phyloP scores from a whole-genome alignment of 1,139 yeast species.

The Taiozyma sp. region DNA sequence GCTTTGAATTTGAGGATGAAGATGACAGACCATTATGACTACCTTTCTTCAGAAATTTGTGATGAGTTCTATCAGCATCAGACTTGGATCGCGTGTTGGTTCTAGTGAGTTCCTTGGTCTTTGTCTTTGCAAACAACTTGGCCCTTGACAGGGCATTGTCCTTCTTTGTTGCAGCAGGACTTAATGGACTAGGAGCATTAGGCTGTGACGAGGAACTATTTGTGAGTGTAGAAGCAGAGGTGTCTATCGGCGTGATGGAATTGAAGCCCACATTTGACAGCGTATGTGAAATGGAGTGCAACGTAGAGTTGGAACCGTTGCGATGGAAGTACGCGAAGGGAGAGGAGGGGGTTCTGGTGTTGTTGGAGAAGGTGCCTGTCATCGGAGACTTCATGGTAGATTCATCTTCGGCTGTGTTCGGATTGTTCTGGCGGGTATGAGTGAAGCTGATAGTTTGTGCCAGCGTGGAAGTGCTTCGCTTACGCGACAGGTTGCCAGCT shows the following conservation, averaged over 20 bases:
- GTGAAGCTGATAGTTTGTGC: slow-evolving; percentile 23
- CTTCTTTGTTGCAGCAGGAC: slow-evolving; percentile 15
- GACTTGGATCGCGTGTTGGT: slow-evolving; percentile 5
- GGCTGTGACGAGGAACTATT: background rate
- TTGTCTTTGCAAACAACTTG: slow-evolving; percentile 22
- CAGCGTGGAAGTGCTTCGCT: slow-evolving; percentile 21
- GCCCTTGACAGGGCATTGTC: slow-evolving; percentile 22
- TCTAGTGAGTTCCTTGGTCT: slow-evolving; percentile 20
- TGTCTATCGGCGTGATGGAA: slow-evolving; percentile 12
- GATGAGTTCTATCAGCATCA: slow-evolving; percentile 25
- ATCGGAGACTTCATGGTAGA: background rate
- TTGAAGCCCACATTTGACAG: slow-evolving; percentile 23
- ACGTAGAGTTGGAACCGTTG: slow-evolving; percentile 20
- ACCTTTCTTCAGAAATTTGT: slow-evolving; percentile 34
- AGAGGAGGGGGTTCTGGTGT: background rate
- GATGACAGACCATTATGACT: slow-evolving; percentile 34
- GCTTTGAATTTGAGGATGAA: slow-evolving; percentile 42
- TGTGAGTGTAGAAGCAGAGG: background rate
- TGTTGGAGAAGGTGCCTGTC: slow-evolving; percentile 3
- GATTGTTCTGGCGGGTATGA: slow-evolving; percentile 12
- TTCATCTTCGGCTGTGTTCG: slow-evolving; percentile 1
- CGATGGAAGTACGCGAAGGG: slow-evolving; percentile 6
- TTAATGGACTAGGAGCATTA: slow-evolving; percentile 3
- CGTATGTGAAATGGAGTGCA: slow-evolving; percentile 21
- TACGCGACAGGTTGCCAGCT: slow-evolving; percentile 6